phyloP scores from a whole-genome alignment of 2,329 filamentous ascomycete species.

The Chalaropsis ovoidea region DNA sequence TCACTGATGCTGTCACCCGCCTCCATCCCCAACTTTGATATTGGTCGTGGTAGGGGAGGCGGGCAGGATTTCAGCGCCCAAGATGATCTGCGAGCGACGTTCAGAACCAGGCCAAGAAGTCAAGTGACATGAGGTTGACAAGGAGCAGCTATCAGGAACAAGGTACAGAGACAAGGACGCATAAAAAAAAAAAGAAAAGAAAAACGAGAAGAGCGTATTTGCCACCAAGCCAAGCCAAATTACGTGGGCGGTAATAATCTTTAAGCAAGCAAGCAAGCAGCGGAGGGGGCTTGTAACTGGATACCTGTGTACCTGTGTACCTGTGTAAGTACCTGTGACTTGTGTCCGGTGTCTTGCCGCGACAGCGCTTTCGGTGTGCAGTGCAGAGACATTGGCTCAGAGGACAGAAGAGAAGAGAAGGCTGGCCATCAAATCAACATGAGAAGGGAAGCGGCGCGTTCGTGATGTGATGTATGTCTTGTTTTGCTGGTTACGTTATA shows the following conservation, averaged over 20 bases:
- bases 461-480: neutral
- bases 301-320: neutral
- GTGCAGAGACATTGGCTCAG: too few relatives aligned
- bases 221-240: neutral
- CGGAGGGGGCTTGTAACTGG: neutral
- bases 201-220: neutral
- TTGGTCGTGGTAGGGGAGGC: too few relatives aligned
- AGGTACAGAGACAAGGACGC: neutral
- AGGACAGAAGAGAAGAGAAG: too few relatives aligned
- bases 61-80: neutral
- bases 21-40: neutral
- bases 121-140: neutral
- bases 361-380: neutral
- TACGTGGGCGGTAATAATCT: neutral
- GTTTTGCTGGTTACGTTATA: neutral
- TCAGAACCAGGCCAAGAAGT: neutral
- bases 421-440: too few relatives aligned
- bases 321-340: neutral
- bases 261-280: neutral
- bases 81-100: slow-evolving; percentile 1
- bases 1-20: neutral
- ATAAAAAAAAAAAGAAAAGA: too few relatives aligned
- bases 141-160: neutral
- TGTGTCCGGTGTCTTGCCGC: neutral
- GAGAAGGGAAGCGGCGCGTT: neutral